These are phyloP conservation scores for Trypanosoma cruzi DNA, from an alignment of 208 protist species.

Conservation along the genomic window DNA sequence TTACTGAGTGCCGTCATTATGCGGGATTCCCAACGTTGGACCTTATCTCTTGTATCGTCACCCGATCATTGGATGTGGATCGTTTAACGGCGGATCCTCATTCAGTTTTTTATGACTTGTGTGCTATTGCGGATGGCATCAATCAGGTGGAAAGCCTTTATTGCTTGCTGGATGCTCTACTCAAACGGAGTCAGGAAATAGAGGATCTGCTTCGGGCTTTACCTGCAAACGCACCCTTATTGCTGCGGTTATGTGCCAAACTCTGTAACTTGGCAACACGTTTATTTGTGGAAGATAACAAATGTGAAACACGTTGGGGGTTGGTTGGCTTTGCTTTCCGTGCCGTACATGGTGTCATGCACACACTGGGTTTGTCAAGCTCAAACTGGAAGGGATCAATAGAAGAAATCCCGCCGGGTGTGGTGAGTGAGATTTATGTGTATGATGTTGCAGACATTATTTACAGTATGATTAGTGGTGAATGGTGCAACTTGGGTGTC, in stretches of 20 bases:
- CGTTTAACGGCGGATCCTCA: conserved; percentile 35
- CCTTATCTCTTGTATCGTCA: conserved; percentile 40
- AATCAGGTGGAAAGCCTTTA: conserved; percentile 65
- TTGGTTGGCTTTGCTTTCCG: conserved; percentile 59
- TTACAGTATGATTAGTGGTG: conserved; percentile 51
- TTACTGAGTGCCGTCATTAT: conserved; percentile 79
- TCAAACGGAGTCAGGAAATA: conserved; percentile 36
- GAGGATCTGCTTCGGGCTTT: conserved; percentile 34
- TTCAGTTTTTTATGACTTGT: conserved; percentile 49
- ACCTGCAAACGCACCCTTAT: conserved; percentile 28
- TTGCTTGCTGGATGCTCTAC: conserved; percentile 49
- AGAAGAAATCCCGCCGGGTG: conserved; percentile 43
- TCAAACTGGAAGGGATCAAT: neutral
- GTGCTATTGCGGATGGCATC: conserved; percentile 66
- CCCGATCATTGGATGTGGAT: conserved; percentile 38
- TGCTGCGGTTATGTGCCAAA: conserved; percentile 51
- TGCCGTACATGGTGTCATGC: conserved; percentile 12
- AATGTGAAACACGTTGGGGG: conserved; percentile 45
- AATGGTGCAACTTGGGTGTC: conserved; percentile 85
- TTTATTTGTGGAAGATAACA: conserved; percentile 46
- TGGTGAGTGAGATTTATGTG: conserved; percentile 46
- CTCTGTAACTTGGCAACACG: conserved; percentile 43
- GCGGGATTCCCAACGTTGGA: conserved; percentile 59
- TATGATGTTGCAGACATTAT: conserved; percentile 76
- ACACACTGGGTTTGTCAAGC: neutral